A percentile compares a stretch with the other conserved stretches of the same genome.
Conservation (phyloP, 2,329 filamentous ascomycete species). For the Hypoxylon sp. region DNA sequence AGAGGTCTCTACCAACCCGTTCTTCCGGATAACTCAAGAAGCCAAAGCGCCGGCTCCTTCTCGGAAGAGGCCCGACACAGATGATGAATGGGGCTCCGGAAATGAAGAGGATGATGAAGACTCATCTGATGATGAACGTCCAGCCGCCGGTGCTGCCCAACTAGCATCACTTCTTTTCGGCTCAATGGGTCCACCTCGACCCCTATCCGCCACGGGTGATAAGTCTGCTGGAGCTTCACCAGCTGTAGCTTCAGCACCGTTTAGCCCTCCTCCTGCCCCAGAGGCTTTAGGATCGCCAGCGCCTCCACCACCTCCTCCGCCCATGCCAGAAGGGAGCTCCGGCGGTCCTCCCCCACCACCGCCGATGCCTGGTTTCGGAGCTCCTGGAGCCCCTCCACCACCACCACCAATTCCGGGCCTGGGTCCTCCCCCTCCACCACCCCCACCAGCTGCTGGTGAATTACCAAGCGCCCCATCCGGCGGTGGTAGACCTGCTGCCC, state of each 20-base stretch:
- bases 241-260: slow-evolving; percentile 57
- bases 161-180: slow-evolving; percentile 96
- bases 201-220: slow-evolving; percentile 85
- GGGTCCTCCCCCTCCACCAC: slow-evolving; percentile 62
- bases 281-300: slow-evolving; percentile 53
- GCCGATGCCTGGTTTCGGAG: slow-evolving; percentile 58
- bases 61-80: slow-evolving; percentile 66
- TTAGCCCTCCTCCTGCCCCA: slow-evolving; percentile 53
- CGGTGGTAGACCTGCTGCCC: slow-evolving; percentile 69
- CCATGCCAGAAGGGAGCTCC: slow-evolving; percentile 55
- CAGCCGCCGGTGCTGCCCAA: slow-evolving; percentile 88
- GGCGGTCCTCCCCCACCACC: slow-evolving; percentile 57
- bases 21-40: slow-evolving; percentile 86
- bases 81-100: slow-evolving; percentile 89
- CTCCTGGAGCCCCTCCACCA: slow-evolving; percentile 59
- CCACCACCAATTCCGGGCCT: slow-evolving; percentile 61
- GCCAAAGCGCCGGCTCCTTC: slow-evolving; percentile 64
- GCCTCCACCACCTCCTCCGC: slow-evolving; percentile 57
- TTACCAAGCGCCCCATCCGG: slow-evolving; percentile 63
- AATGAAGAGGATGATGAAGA: slow-evolving; percentile 74
- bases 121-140: slow-evolving; percentile 81
- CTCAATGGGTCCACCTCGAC: slow-evolving; percentile 94
- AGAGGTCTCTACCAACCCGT: slow-evolving; percentile 90
- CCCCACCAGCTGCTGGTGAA: slow-evolving; percentile 60
- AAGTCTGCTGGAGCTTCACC: slow-evolving; percentile 65